These are phyloP conservation scores for Penicillium sp. DNA, from an alignment of 2,329 filamentous ascomycete species.

Conservation along the genomic window DNA sequence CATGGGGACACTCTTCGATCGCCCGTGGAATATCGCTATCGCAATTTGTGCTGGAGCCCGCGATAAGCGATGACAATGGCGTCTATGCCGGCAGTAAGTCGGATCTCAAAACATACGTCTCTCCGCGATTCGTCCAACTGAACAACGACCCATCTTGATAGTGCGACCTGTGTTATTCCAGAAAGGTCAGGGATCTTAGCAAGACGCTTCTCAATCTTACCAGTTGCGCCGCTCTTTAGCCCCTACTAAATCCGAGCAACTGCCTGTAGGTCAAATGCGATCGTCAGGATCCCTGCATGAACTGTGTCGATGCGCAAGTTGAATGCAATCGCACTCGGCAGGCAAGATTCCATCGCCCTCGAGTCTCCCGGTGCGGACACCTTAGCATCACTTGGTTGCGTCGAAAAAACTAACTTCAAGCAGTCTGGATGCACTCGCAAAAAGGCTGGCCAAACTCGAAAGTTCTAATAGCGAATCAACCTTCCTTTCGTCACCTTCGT, in stretches of 20 bases:
- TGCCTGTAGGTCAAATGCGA: conserved; percentile 45
- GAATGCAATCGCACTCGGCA: conserved; percentile 34
- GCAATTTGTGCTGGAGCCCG: too few species aligned
- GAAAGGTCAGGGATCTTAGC: conserved; percentile 26
- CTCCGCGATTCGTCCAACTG: not conserved
- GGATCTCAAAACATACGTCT: too few species aligned
- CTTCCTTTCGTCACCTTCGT: conserved; percentile 11
- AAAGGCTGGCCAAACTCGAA: conserved; percentile 22
- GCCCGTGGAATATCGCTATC: too few species aligned
- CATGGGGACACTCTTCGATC: too few species aligned
- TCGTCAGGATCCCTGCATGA: conserved; percentile 44
- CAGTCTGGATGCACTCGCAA: conserved; percentile 19
- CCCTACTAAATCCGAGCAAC: too few species aligned
- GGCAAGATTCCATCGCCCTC: conserved; percentile 20
- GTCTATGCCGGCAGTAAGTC: conserved; percentile 20
- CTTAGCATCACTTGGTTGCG: not conserved
- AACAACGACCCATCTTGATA: conserved; percentile 4
- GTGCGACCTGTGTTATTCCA: conserved; percentile 40
- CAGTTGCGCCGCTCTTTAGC: too few species aligned
- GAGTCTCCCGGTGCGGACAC: conserved; percentile 20
- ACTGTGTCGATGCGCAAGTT: conserved; percentile 43
- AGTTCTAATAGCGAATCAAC: conserved; percentile 9
- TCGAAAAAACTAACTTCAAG: conserved; percentile 2
- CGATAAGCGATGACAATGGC: too few species aligned
- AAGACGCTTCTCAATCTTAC: too few species aligned